Percentiles rank a stretch among this genome's conserved stretches.
Conservation (phyloP, 1,284 basidiomycete genomes). For the Trichosporon faecale region DNA sequence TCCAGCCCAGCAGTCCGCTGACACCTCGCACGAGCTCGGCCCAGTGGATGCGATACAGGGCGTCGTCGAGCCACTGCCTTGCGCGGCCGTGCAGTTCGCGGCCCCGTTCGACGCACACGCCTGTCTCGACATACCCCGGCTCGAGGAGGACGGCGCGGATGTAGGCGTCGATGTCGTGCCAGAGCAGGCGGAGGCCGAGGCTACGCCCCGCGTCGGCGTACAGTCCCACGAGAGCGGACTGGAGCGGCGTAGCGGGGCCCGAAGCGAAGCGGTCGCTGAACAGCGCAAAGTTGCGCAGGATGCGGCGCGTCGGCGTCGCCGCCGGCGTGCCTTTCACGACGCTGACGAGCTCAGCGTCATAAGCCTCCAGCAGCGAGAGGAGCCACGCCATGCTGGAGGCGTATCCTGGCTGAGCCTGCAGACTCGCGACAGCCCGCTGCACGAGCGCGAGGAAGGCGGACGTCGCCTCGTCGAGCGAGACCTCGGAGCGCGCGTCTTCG, state of each 20-base stretch:
- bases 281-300: constrained; percentile 15
- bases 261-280: constrained; percentile 19
- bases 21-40: constrained; percentile 8
- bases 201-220: constrained; percentile 14
- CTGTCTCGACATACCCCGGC: constrained; percentile 6
- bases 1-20: not conserved
- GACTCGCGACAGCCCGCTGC: not conserved
- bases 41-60: constrained; percentile 20
- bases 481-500: constrained; percentile 1
- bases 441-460: not conserved
- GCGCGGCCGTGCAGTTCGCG: constrained; percentile 5
- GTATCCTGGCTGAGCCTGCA: constrained; percentile 18
- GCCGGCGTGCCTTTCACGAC: not conserved
- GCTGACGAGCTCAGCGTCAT: constrained; percentile 13
- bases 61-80: constrained; percentile 12
- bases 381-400: constrained; percentile 19
- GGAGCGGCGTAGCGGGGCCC: constrained; percentile 11
- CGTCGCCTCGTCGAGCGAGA: not conserved
- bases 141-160: constrained; percentile 15
- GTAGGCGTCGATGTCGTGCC: constrained; percentile 12
- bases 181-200: not conserved
- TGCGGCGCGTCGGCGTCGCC: constrained; percentile 11
- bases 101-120: not conserved
- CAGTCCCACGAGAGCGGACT: constrained; percentile 12
- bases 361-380: constrained; percentile 17